phyloP scores from a whole-genome alignment of 768 basidiomycete species.

The Lentinula guzmanii region DNA sequence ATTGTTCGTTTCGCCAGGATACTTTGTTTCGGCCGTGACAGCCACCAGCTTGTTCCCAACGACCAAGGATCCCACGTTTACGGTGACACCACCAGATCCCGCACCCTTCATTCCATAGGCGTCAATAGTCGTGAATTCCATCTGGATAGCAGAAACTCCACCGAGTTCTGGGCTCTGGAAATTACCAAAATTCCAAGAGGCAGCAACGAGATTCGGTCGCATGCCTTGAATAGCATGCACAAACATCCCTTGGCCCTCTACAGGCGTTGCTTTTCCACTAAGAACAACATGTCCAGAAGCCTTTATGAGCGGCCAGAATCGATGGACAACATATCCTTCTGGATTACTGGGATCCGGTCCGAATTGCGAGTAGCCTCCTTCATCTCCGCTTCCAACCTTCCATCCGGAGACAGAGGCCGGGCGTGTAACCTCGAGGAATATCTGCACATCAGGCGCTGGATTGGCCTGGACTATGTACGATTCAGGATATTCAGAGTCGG shows the following conservation, averaged over 20 bases:
- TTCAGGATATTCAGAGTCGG: constrained; percentile 62
- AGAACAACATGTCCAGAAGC: constrained; percentile 63
- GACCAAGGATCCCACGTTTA: constrained; percentile 84
- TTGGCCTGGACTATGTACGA: constrained; percentile 76
- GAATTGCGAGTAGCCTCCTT: constrained; percentile 88
- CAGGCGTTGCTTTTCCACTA: constrained; percentile 52
- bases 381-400: constrained; percentile 84
- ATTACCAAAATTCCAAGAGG: constrained; percentile 92
- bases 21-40: constrained; percentile 77
- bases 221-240: constrained; percentile 98
- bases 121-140: constrained; percentile 90
- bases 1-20: constrained; percentile 52
- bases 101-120: constrained; percentile 72
- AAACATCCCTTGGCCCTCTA: constrained; percentile 75
- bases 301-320: constrained; percentile 77
- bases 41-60: constrained; percentile 69
- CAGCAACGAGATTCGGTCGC: constrained; percentile 90
- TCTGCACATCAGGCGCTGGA: constrained; percentile 71
- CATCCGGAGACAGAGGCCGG: constrained; percentile 74
- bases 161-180: constrained; percentile 76
- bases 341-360: constrained; percentile 62
- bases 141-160: constrained; percentile 82
- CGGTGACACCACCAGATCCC: constrained; percentile 77
- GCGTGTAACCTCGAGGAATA: constrained; percentile 69
- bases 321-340: constrained; percentile 84